phyloP scores from a whole-genome alignment of 176 grass and related monocot species.

The Aechmea fasciata region DNA sequence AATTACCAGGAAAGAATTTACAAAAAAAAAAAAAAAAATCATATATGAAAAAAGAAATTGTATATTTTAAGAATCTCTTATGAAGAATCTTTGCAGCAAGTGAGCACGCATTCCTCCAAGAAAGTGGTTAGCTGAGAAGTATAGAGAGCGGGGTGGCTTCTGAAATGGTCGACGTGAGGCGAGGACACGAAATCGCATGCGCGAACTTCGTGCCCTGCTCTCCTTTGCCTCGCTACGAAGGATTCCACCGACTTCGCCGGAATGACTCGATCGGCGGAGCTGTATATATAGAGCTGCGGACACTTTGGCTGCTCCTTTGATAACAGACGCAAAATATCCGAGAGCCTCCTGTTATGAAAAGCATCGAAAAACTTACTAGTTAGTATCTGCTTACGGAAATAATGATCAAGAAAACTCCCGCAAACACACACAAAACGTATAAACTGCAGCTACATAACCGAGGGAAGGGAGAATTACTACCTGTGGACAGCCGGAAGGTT shows the following conservation, averaged over 20 bases:
- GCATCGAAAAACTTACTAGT: neutral
- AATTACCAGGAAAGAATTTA: slow-evolving; percentile 27
- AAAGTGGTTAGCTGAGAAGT: slow-evolving; percentile 52
- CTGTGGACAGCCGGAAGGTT: slow-evolving; percentile 76
- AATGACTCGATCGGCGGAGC: slow-evolving; percentile 72
- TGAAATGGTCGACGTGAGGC: slow-evolving; percentile 75
- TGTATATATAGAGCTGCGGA: slow-evolving; percentile 82
- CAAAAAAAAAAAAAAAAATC: neutral
- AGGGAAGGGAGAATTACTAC: slow-evolving; percentile 12
- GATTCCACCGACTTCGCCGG: slow-evolving; percentile 74
- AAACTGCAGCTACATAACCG: too few relatives aligned
- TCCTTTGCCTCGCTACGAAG: slow-evolving; percentile 57
- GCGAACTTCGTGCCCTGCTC: slow-evolving; percentile 41
- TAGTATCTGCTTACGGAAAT: neutral
- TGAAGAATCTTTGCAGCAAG: neutral
- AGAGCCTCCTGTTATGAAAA: slow-evolving; percentile 42
- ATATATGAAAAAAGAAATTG: neutral
- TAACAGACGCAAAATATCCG: slow-evolving; percentile 54
- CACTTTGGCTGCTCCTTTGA: slow-evolving; percentile 66
- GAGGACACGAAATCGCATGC: slow-evolving; percentile 69
- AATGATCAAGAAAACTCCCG: neutral
- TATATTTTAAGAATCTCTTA: neutral
- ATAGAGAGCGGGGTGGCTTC: slow-evolving; percentile 65
- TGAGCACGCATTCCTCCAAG: slow-evolving; percentile 54
- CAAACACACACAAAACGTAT: neutral